Evolutionary conservation across 805 yeast species (phyloP).

Genomic region (Pichia membranifaciens): DNA sequence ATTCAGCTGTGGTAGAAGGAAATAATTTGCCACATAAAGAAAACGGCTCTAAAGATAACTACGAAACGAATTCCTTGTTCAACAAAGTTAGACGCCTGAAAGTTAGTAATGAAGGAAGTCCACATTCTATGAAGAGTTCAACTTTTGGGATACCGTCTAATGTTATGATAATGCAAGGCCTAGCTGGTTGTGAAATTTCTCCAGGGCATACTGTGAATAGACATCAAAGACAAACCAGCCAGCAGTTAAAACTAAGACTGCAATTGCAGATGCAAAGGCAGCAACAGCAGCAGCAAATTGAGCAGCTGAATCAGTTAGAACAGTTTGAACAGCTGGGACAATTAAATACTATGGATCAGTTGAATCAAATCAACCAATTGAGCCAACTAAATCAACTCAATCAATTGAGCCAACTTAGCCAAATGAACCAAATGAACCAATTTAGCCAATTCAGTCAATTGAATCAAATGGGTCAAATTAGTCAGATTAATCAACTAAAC

Average conservation of each 20-base stretch:
- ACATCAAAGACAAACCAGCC: conserved; percentile 5
- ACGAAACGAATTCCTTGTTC: background rate
- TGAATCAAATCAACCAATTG: conserved; percentile 4
- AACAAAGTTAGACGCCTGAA: background rate
- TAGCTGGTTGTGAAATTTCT: conserved; percentile 3
- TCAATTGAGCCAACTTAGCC: background rate
- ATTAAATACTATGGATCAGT: background rate
- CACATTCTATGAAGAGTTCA: background rate
- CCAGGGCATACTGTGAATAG: conserved; percentile 1
- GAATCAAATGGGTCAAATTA: background rate
- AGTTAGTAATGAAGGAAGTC: background rate
- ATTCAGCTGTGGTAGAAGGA: background rate
- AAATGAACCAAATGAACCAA: background rate
- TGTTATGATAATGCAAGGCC: background rate
- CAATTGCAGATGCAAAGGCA: conserved; percentile 10
- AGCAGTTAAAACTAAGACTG: conserved; percentile 6
- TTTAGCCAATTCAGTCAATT: background rate
- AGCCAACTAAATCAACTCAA: background rate
- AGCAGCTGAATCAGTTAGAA: background rate
- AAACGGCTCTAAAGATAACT: background rate
- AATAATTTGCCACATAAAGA: background rate
- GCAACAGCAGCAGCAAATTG: conserved; percentile 8
- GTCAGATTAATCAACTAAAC: background rate
- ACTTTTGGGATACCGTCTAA: background rate
- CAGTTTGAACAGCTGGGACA: background rate